phyloP scores from a whole-genome alignment of 768 basidiomycete genomes.

The Auriscalpium microsporum region DNA sequence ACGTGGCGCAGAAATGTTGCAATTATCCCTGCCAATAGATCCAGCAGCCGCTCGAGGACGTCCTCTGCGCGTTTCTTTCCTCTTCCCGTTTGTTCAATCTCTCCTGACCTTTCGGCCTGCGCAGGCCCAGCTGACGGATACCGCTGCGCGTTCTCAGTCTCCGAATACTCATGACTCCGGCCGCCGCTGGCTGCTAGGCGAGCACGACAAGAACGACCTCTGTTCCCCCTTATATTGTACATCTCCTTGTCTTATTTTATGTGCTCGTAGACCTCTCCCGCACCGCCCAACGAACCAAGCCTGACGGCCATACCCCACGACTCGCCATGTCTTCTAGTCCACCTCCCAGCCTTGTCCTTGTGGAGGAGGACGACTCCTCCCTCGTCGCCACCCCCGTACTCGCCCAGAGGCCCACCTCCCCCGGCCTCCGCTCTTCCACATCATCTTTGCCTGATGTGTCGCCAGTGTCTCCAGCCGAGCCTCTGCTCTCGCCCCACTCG shows the following conservation, averaged over 20 bases:
- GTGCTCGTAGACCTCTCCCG: background rate
- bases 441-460: background rate
- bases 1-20: no score
- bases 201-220: no score
- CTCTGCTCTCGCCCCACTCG: background rate
- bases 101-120: no score
- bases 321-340: conserved; percentile 2
- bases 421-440: background rate
- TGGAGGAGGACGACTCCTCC: conserved; percentile 13
- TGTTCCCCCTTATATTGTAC: no score
- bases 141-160: no score
- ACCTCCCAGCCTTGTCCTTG: conserved; percentile 2
- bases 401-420: background rate
- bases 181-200: no score
- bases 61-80: no score
- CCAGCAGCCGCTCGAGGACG: no score
- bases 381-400: conserved; percentile 13
- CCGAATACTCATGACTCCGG: no score
- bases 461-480: background rate
- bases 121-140: no score
- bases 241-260: background rate
- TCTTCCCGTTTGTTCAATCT: no score
- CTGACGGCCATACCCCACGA: background rate
- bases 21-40: no score
- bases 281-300: background rate